These are phyloP conservation scores for Neoboletus subvelutipes DNA, from an alignment of 768 basidiomycete genomes.

Conservation along the genomic window DNA sequence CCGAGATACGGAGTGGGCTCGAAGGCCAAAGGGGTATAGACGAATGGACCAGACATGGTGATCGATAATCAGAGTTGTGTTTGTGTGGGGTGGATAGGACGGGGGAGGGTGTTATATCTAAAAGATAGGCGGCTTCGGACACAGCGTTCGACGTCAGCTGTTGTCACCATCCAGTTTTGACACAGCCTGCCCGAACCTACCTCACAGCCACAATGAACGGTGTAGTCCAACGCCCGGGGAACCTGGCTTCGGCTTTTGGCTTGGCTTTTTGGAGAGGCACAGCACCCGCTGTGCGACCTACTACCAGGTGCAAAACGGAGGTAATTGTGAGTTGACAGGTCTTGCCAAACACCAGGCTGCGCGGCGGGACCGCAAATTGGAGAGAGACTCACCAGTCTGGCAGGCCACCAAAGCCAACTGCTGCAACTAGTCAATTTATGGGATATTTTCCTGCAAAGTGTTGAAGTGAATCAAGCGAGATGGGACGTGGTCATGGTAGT, in stretches of 20 bases:
- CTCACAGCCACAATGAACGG: conserved; percentile 20
- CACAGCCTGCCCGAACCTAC: conserved; percentile 16
- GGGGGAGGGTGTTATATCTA: conserved; percentile 17
- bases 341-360: background rate
- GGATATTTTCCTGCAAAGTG: background rate
- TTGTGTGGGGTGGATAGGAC: background rate
- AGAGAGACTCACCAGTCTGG: background rate
- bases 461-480: no score
- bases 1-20: conserved; percentile 36
- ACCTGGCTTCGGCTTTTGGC: background rate
- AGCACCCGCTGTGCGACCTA: background rate
- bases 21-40: conserved; percentile 41
- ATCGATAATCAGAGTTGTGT: background rate
- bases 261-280: background rate
- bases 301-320: background rate
- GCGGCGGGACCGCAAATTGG: background rate
- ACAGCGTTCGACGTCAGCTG: conserved; percentile 12
- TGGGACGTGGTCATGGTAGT: background rate
- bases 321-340: background rate
- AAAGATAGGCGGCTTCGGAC: conserved; percentile 4
- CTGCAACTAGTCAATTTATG: background rate
- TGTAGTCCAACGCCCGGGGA: conserved; percentile 3
- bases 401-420: background rate
- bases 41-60: conserved; percentile 42
- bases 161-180: background rate